Conservation (phyloP, 164 flowering plant genomes). For the Dillenia suffruticosa region DNA sequence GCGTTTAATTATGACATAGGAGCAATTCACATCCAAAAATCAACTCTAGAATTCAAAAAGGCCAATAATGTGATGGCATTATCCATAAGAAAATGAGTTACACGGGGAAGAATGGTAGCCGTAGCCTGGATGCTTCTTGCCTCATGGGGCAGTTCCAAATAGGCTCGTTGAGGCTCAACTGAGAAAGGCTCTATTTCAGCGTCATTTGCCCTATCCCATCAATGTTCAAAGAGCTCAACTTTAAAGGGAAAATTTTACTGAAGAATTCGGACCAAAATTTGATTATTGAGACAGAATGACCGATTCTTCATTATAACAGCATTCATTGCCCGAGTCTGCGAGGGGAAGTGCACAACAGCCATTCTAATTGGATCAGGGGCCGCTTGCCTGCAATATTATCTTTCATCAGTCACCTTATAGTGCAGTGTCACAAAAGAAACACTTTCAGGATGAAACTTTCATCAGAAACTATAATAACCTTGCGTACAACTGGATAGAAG, state of each 20-base stretch:
- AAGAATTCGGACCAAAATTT: slow-evolving; percentile 51
- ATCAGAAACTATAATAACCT: slow-evolving; percentile 31
- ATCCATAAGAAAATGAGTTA: too few species aligned
- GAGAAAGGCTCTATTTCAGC: neutral
- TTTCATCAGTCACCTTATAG: neutral
- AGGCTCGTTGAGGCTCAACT: too few species aligned
- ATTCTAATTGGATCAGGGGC: slow-evolving; percentile 24
- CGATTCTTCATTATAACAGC: slow-evolving; percentile 54
- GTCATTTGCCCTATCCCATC: neutral
- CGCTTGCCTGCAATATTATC: slow-evolving; percentile 30
- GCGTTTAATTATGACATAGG: too few species aligned
- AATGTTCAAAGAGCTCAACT: neutral
- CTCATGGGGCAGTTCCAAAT: too few species aligned
- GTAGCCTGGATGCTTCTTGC: too few species aligned
- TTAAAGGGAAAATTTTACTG: slow-evolving; percentile 26
- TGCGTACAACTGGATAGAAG: slow-evolving; percentile 24
- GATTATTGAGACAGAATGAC: slow-evolving; percentile 56
- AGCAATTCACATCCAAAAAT: too few species aligned
- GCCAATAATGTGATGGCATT: too few species aligned
- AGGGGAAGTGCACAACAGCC: slow-evolving; percentile 54
- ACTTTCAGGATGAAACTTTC: neutral
- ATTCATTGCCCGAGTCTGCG: slow-evolving; percentile 54
- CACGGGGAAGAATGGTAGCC: too few species aligned
- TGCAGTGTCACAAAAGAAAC: neutral
- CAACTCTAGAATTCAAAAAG: too few species aligned